Base-by-base conservation (phyloP, 257 asterid species). In the Solanum arcanum region DNA sequence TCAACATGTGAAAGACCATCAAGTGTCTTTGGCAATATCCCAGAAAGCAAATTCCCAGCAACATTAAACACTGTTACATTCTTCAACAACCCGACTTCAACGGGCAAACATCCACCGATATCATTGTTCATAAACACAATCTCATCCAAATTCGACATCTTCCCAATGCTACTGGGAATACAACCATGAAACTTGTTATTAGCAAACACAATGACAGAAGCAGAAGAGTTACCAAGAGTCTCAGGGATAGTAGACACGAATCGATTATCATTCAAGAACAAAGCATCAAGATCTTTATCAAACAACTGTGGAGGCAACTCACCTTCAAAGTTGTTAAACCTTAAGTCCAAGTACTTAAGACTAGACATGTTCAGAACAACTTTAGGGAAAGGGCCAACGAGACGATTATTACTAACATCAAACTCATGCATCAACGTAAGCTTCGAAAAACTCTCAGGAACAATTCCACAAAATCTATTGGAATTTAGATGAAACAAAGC, bases 401-500 rank as follows among this genome's bases (percentile, higher is more conserved):
- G 87, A 21, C 87, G 76, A 18, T 91, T 91, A 59, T 89, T 91
- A 78, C 93, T 91, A 3, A 89, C 15, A 64, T 91, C 93, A 5
- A 91, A 87, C 60, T 91, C 93, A 18, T 80, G 42, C 52, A 89
- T 75, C 56, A 86, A 47, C 13, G 49, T 85, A 37, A 91, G 88
- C 62, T 56, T 88, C 21, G 62, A 62, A 62, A 91, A 74, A 73
- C 91, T 87, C 39, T 87, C 88, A 29, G 93, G 93, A 33, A 91
- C 69, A 29, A 86, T 88, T 68, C 93, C 92, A 59, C 90, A 88
- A 23, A 89, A 91, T 5, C 93, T 87, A 56, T 91, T 91, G 31
- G 93, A 89, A 76, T 91, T 91, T 21, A 91, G 20, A 44, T 91
- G 93, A 7, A 89, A 64, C 31, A 91, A n/a, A 21, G 90, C 90